Evolutionary conservation across 306 rosid species (phyloP).

Genomic region (Castanopsis chinensis): DNA sequence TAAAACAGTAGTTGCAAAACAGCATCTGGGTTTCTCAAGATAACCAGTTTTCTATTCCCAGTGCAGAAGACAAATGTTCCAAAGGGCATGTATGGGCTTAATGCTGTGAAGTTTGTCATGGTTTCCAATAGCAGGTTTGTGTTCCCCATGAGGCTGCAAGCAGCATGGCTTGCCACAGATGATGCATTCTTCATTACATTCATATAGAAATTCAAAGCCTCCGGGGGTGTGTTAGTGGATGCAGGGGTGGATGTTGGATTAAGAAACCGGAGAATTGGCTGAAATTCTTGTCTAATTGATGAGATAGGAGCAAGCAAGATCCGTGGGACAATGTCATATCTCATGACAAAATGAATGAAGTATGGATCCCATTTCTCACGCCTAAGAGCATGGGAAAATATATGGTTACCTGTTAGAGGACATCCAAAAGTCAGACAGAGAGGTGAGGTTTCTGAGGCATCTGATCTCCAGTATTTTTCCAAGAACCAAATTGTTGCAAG

Average conservation of each 20-base stretch:
- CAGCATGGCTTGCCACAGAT: constrained; percentile 48
- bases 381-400: constrained; percentile 75
- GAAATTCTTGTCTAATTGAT: constrained; percentile 23
- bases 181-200: constrained; percentile 56
- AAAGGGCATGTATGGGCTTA: constrained; percentile 85
- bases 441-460: not conserved
- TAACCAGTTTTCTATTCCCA: constrained; percentile 38
- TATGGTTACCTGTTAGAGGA: constrained; percentile 64
- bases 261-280: constrained; percentile 32
- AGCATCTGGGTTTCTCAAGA: constrained; percentile 63
- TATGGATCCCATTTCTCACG: constrained; percentile 66
- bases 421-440: constrained; percentile 73
- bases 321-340: constrained; percentile 68
- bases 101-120: constrained; percentile 33
- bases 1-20: constrained; percentile 62
- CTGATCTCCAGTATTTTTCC: constrained; percentile 21
- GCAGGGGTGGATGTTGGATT: not conserved
- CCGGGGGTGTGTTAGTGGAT: not conserved
- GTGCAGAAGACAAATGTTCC: constrained; percentile 66
- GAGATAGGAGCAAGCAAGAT: constrained; percentile 61
- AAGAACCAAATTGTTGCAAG: constrained; percentile 66
- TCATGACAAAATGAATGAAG: constrained; percentile 60
- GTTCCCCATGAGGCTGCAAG: constrained; percentile 73
- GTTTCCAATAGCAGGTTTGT: constrained; percentile 58
- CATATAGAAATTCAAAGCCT: constrained; percentile 27